Percentiles rank a stretch among this genome's conserved stretches.
phyloP scores from a whole-genome alignment of 2,329 filamentous ascomycete genomes.

The Diplodia corticola region DNA sequence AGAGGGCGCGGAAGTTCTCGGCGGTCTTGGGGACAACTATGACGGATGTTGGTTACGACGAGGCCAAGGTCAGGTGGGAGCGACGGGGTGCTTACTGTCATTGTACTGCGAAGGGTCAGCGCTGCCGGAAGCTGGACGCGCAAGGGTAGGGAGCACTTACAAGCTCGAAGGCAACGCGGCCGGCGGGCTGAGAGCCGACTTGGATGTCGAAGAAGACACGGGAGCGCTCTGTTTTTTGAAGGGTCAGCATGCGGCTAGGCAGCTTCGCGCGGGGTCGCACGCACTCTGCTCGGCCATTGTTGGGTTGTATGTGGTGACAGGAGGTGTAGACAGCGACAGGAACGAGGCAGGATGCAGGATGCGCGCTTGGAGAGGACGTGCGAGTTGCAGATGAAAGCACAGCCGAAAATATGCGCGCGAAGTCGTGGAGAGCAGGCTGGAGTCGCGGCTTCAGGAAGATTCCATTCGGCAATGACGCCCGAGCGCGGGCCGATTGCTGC shows the following conservation, averaged over 20 bases:
- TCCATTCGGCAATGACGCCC: conserved; percentile 16
- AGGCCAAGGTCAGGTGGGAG: conserved; percentile 19
- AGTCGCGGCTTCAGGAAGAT: conserved; percentile 23
- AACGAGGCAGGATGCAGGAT: too few relatives aligned
- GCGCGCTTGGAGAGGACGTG: not conserved
- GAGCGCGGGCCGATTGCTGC: not conserved
- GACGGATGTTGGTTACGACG: not conserved
- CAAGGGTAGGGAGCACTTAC: conserved; percentile 46
- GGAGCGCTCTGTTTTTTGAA: conserved; percentile 55
- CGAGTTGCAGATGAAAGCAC: not conserved
- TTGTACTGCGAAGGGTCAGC: conserved; percentile 40
- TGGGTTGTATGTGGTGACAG: not conserved
- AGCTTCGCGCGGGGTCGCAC: not conserved
- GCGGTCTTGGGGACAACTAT: conserved; percentile 85
- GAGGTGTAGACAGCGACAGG: not conserved
- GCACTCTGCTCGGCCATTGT: conserved; percentile 22
- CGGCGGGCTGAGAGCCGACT: conserved; percentile 71
- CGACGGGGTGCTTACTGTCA: conserved; percentile 37
- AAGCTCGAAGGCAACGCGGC: conserved; percentile 85
- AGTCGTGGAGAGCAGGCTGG: conserved; percentile 14
- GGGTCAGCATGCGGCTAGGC: not conserved
- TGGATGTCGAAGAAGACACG: conserved; percentile 93
- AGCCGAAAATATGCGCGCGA: conserved; percentile 9
- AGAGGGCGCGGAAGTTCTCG: conserved; percentile 93
- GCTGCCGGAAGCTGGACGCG: not conserved